Evolutionary conservation across 108 stramenopile genomes (phyloP), one percentile per base, ranked within the genome.

Genomic region (Chaetoceros tenuissimus): DNA sequence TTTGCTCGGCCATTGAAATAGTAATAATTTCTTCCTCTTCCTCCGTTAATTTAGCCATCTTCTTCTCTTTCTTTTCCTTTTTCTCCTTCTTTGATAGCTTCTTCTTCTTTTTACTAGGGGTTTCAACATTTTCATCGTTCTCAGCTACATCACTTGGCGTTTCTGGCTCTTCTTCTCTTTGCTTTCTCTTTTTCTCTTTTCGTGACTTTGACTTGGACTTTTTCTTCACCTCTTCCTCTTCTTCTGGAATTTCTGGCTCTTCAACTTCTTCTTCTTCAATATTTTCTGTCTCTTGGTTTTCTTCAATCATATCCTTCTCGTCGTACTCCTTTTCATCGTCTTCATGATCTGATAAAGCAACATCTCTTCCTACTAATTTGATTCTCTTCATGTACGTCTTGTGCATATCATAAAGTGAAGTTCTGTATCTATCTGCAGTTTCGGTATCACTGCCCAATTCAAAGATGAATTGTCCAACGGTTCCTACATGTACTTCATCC

Each of bases 401-500:
- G 57, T 94, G 83, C 81, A 89, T 73, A 25, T 80, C 82, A 50
- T 92, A 94, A 8, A 91, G 29, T 2, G 68, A 58, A 53, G 84
- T 85, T 24, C 94, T 73, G 55, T 76, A 85, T 8, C 67, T 29
- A 43, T 84, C 87, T 17, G 66, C 73, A 0, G 89, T 89, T 26
- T 74, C 84, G 20, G 60, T 52, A 51, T 89, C 84, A 55, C 85
- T 87, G 10, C 79, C 94, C 17, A 92, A 51, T 31, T 78, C 77
- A 63, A 94, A 94, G 16, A 94, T 71, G 59, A 89, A 89, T 24
- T 85, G 64, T 3, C 81, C 84, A 18, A 94, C 76, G 20, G 69
- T 87, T 21, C 81, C 84, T 17, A 94, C 89, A 57, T 94, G 89
- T 20, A 92, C 94, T 44, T 89, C 75, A 3, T 74, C 56, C 20